Conservation (phyloP, 352 stramenopile species). For the Phytophthora hybrid region DNA sequence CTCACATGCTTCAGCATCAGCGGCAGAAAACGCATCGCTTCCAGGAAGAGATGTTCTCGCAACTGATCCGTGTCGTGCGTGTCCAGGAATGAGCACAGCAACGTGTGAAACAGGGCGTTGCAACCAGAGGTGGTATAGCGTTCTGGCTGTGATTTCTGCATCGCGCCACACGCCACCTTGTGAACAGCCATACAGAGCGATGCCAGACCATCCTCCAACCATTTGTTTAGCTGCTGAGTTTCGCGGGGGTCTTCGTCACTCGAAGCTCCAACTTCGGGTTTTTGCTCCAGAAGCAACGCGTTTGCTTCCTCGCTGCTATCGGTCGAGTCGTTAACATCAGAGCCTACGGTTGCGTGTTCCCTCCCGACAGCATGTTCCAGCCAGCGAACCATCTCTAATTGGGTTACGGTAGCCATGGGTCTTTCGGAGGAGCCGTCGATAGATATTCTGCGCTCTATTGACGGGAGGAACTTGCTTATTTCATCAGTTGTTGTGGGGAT, state of each 20-base stretch:
- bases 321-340: constrained; percentile 16
- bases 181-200: constrained; percentile 89
- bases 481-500: constrained; percentile 88
- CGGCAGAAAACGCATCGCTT: constrained; percentile 79
- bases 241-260: constrained; percentile 25
- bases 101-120: constrained; percentile 81
- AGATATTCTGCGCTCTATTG: constrained; percentile 26
- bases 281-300: constrained; percentile 45
- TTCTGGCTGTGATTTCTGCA: constrained; percentile 86
- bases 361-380: constrained; percentile 45
- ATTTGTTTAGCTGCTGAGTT: constrained; percentile 50
- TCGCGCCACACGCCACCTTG: constrained; percentile 83
- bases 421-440: constrained; percentile 24
- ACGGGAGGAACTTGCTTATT: constrained; percentile 48
- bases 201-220: constrained; percentile 73
- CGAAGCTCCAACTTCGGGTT: constrained; percentile 23
- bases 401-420: constrained; percentile 23
- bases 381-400: constrained; percentile 58
- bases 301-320: constrained; percentile 34
- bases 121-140: constrained; percentile 80
- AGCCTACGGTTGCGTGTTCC: background rate
- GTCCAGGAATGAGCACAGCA: constrained; percentile 82
- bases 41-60: constrained; percentile 69
- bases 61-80: constrained; percentile 65
- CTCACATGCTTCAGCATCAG: constrained; percentile 74